These are phyloP conservation scores for Mycena olivaceomarginata DNA, from an alignment of 768 basidiomycete species.

Conservation along the genomic window DNA sequence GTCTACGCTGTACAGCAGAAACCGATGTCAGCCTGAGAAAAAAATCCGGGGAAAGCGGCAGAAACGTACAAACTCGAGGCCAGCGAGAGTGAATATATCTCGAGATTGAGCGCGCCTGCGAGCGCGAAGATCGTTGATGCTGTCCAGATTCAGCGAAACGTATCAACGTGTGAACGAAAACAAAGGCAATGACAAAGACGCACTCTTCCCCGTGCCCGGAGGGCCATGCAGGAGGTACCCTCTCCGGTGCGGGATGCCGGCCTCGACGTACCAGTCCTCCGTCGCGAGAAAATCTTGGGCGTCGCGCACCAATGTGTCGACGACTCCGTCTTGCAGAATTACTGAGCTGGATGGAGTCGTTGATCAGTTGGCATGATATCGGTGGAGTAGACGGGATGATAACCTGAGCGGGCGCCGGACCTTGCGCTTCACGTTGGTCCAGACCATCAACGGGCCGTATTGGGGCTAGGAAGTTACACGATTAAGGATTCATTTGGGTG, in stretches of 20 bases:
- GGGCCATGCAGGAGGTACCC: conserved; percentile 59
- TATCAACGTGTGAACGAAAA: not conserved
- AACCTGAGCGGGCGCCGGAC: conserved; percentile 50
- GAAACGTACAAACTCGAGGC: conserved; percentile 41
- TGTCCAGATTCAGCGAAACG: conserved; percentile 13
- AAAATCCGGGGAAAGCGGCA: conserved; percentile 12
- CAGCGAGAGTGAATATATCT: conserved; percentile 70
- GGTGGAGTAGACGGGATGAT: not conserved
- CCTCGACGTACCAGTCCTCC: conserved; percentile 55
- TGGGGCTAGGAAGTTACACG: conserved; percentile 36
- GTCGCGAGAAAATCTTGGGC: conserved; percentile 55
- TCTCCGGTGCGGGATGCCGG: conserved; percentile 59
- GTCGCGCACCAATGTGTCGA: conserved; percentile 53
- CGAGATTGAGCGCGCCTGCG: conserved; percentile 69
- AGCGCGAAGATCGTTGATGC: conserved; percentile 52
- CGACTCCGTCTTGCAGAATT: conserved; percentile 53
- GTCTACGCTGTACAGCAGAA: conserved; percentile 46
- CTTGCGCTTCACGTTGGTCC: conserved; percentile 49
- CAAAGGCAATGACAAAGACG: not conserved
- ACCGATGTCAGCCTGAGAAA: not conserved
- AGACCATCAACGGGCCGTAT: conserved; percentile 38
- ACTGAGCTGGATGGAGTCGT: conserved; percentile 45
- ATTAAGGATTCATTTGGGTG: too few relatives aligned
- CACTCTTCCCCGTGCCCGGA: conserved; percentile 57
- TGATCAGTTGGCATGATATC: too few relatives aligned